Percentiles rank a stretch among this genome's conserved stretches.
These are phyloP conservation scores for Clausena lansium DNA, from an alignment of 345 rosid species.

Conservation along the genomic window DNA sequence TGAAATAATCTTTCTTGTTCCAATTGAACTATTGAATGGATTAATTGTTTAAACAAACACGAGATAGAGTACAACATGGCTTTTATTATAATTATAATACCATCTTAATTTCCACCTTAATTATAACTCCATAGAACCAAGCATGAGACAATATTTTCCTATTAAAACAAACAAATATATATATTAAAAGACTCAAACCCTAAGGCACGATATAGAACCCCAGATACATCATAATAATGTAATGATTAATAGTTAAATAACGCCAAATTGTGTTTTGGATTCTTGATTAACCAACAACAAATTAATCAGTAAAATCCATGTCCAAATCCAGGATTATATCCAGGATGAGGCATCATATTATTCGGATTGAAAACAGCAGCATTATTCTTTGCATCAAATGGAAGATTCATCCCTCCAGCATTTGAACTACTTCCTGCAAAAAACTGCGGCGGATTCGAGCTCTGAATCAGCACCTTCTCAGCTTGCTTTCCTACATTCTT, in stretches of 20 bases:
- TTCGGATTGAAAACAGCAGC: constrained; percentile 8
- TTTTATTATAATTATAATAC: background rate
- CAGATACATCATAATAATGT: background rate
- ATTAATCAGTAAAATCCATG: constrained; percentile 9
- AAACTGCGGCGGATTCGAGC: constrained; percentile 13
- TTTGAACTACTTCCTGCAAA: constrained; percentile 17
- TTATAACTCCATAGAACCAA: too few relatives aligned
- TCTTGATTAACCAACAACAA: background rate
- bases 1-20: too few relatives aligned
- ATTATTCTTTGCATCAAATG: background rate
- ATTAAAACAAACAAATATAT: background rate
- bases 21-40: too few relatives aligned
- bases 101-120: too few relatives aligned
- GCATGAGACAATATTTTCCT: too few relatives aligned
- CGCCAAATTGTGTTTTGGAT: background rate
- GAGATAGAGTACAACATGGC: background rate
- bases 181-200: background rate
- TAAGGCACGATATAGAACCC: background rate
- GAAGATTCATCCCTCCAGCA: background rate
- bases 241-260: too few relatives aligned
- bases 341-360: constrained; percentile 15
- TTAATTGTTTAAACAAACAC: too few relatives aligned
- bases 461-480: constrained; percentile 23
- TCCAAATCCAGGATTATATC: constrained; percentile 10
- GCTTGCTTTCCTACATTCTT: constrained; percentile 33